Evolutionary conservation across 2,329 filamentous ascomycete species (phyloP), one percentile per base, ranked within the genome.

Genomic region (Fusarium cicatricum): DNA sequence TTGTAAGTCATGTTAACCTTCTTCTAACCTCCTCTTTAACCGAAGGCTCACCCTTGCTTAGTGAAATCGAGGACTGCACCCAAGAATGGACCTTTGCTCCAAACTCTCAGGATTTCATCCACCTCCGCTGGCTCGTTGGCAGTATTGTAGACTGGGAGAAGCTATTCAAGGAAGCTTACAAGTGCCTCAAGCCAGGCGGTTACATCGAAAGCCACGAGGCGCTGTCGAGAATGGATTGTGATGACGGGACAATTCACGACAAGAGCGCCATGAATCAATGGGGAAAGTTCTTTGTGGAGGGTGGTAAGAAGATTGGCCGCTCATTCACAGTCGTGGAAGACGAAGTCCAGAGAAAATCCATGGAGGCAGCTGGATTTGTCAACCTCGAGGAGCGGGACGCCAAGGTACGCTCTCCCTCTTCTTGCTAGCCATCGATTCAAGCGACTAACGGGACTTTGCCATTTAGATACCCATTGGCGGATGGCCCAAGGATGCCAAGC

Each of bases 41-140:
- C 9, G 10, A 2, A 29, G 3, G 8, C 40, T 41, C 0, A 47
- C 14, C 11, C 4, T 17, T 11, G 0, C 1, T 3, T 5, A 64
- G 60, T 15, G 56, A 64, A 38, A 64, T 64, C 0, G 60, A 64
- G 7, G 61, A 64, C 26, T 64, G 57, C 4, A 64, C 61, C 3
- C 60, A 58, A 32, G 54, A 61, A 32, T 64, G 62, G 62, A 64
- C 62, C 4, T 64, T 62, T 23, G 44, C 32, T 0, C 41, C 47
- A 0, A 48, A 62, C 10, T 64, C 54, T 2, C 48, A 55, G 1
- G 60, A 64, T 4, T 64, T 62, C 8, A 45, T 64, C 12, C 60
- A 64, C 21, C 50, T 64, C 1, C 60, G 60, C 2, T 64, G 58
- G 54, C 60, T 64, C 0, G 62, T 64, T 1, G 62, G 58, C 0